A percentile compares a stretch with the other conserved stretches of the same genome.
phyloP scores from a whole-genome alignment of 2,329 filamentous ascomycete species.

The Hypoxylon sp. region DNA sequence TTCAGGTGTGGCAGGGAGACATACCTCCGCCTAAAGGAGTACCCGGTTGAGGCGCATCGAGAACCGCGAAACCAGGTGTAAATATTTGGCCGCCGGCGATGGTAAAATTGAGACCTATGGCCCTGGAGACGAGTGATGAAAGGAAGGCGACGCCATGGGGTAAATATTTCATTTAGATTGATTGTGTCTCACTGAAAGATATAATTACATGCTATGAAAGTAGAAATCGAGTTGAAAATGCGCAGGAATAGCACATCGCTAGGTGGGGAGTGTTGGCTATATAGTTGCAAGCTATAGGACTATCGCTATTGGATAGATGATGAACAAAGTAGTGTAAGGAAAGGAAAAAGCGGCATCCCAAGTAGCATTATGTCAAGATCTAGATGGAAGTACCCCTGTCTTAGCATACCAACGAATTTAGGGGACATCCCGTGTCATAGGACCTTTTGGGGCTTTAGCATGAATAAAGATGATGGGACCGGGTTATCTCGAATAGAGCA shows the following conservation, averaged over 20 bases:
- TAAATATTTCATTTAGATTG: constrained; percentile 44
- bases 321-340: constrained; percentile 9
- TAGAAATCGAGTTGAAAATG: constrained; percentile 9
- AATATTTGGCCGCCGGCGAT: constrained; percentile 76
- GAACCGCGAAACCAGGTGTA: constrained; percentile 76
- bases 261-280: constrained; percentile 28
- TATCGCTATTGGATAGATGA: constrained; percentile 20
- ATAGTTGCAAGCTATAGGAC: constrained; percentile 22
- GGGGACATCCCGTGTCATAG: constrained; percentile 9
- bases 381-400: constrained; percentile 26
- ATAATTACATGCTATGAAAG: constrained; percentile 17
- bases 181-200: constrained; percentile 18
- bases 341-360: constrained; percentile 20
- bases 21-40: constrained; percentile 75
- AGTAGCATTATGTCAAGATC: constrained; percentile 20
- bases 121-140: constrained; percentile 50
- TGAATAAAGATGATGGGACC: constrained; percentile 9
- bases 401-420: constrained; percentile 7
- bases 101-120: constrained; percentile 64
- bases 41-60: constrained; percentile 75
- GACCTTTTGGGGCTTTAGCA: constrained; percentile 9
- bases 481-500: constrained; percentile 4
- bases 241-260: constrained; percentile 15
- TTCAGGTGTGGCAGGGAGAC: constrained; percentile 48
- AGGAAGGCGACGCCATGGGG: constrained; percentile 44